A percentile compares a stretch with the other conserved stretches of the same genome.
Conservation (phyloP, 1,284 basidiomycete genomes). For the Exobasidium rhododendri region DNA sequence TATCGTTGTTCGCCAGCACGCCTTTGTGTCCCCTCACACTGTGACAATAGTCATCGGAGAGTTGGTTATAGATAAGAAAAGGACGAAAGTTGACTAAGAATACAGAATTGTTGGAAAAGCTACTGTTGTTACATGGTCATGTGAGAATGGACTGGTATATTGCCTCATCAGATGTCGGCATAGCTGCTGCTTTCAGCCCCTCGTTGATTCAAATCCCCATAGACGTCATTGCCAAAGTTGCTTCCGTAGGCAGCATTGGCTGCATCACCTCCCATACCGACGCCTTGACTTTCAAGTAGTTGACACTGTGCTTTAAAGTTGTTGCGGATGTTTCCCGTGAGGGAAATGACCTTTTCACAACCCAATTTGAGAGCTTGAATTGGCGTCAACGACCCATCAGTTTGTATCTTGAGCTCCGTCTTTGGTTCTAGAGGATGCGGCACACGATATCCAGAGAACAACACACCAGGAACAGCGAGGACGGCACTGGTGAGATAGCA, state of each 20-base stretch:
- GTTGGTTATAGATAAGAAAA: too few relatives aligned
- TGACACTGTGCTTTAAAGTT: conserved; percentile 10
- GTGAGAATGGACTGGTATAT: not conserved
- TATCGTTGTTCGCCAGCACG: too few relatives aligned
- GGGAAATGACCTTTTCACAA: conserved; percentile 76
- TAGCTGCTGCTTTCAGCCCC: conserved; percentile 23
- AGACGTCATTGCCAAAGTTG: not conserved
- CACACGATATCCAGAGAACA: conserved; percentile 96
- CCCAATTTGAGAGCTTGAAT: conserved; percentile 79
- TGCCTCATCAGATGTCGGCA: conserved; percentile 33
- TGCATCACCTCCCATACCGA: not conserved
- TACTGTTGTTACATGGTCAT: not conserved
- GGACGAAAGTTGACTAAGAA: too few relatives aligned
- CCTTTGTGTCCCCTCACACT: too few relatives aligned
- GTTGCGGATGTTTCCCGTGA: conserved; percentile 58
- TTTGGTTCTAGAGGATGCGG: conserved; percentile 92
- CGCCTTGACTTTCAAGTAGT: not conserved
- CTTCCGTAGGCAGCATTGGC: not conserved
- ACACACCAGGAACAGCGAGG: conserved; percentile 53
- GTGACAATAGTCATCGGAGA: too few relatives aligned
- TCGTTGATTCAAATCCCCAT: conserved; percentile 5
- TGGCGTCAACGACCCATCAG: conserved; percentile 81
- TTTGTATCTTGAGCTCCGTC: conserved; percentile 91
- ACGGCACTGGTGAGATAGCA: conserved; percentile 27
- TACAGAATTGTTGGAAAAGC: too few relatives aligned